A percentile compares a stretch with the other conserved stretches of the same genome.
Conservation (phyloP, 2,329 filamentous ascomycete genomes). For the Arthroderma sp. region DNA sequence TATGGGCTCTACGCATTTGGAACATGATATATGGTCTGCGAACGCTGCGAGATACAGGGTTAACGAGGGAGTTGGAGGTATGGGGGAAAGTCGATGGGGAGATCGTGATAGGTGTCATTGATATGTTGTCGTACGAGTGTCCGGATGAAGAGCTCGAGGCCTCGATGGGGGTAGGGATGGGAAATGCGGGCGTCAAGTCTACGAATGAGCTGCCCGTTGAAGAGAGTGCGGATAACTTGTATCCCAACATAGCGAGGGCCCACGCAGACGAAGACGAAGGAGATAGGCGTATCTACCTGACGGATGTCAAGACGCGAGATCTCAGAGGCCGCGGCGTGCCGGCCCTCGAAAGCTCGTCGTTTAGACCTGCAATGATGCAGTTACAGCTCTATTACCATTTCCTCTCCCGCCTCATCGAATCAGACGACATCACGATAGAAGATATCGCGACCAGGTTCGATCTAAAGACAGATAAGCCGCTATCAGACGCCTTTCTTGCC, state of each 20-base stretch:
- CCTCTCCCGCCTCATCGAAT: conserved; percentile 57
- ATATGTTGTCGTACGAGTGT: conserved; percentile 66
- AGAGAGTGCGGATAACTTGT: too few relatives aligned
- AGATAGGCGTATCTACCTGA: conserved; percentile 51
- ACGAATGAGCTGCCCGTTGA: background rate
- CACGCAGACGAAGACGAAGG: too few relatives aligned
- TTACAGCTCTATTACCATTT: conserved; percentile 82
- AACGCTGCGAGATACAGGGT: conserved; percentile 56
- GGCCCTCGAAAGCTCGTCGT: conserved; percentile 43
- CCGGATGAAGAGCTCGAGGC: conserved; percentile 61
- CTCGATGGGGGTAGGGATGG: conserved; percentile 30
- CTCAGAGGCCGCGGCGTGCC: conserved; percentile 46
- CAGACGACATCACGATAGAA: conserved; percentile 56
- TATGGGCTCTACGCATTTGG: conserved; percentile 73
- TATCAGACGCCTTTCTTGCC: conserved; percentile 68
- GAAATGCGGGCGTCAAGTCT: background rate
- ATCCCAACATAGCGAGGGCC: too few relatives aligned
- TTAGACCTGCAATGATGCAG: conserved; percentile 71
- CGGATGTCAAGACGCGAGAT: conserved; percentile 76
- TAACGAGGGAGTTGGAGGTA: conserved; percentile 65
- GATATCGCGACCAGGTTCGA: conserved; percentile 59
- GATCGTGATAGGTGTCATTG: conserved; percentile 79
- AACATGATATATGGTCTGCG: conserved; percentile 79
- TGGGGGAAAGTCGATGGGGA: conserved; percentile 77
- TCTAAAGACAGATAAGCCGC: conserved; percentile 50